phyloP scores from a whole-genome alignment of 805 yeast genomes.

The Gaillardinia entomophila region DNA sequence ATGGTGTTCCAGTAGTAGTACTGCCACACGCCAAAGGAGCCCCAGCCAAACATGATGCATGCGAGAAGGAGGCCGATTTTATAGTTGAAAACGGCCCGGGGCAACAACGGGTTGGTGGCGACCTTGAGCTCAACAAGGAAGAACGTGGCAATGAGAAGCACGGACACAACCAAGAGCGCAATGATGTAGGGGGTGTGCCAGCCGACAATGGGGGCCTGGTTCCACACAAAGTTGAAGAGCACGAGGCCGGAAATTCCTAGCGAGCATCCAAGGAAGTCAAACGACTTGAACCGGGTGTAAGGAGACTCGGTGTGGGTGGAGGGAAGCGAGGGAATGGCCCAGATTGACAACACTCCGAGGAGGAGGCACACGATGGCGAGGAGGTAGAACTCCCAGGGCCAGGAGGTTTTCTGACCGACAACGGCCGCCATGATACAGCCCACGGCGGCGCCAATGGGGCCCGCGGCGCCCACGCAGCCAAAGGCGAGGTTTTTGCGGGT shows the following conservation, averaged over 20 bases:
- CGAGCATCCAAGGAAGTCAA: conserved; percentile 38
- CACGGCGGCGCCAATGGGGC: conserved; percentile 56
- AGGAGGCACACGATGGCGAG: conserved; percentile 34
- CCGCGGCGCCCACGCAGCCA: conserved; percentile 52
- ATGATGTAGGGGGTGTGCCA: conserved; percentile 59
- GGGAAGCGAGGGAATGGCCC: conserved; percentile 31
- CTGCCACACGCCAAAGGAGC: conserved; percentile 71
- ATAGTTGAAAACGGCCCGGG: conserved; percentile 39
- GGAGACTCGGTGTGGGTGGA: conserved; percentile 5
- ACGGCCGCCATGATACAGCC: conserved; percentile 51
- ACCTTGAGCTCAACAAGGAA: conserved; percentile 42
- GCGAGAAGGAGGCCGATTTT: conserved; percentile 44
- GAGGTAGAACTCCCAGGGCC: conserved; percentile 60
- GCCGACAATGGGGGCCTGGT: conserved; percentile 69
- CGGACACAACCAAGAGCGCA: conserved; percentile 48
- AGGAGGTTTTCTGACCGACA: conserved; percentile 40
- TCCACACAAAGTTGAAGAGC: conserved; percentile 64
- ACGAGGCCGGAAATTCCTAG: conserved; percentile 57
- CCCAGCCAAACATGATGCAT: conserved; percentile 64
- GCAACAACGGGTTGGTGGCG: conserved; percentile 48
- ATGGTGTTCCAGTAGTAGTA: conserved; percentile 53
- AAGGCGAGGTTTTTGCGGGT: conserved; percentile 48
- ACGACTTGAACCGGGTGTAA: conserved; percentile 5
- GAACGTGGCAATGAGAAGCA: conserved; percentile 37
- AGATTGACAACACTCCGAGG: conserved; percentile 24